Percentiles rank a stretch among this genome's conserved stretches.
These are phyloP conservation scores for Parafenestella ontariensis DNA, from an alignment of 2,329 filamentous ascomycete species.

Conservation along the genomic window DNA sequence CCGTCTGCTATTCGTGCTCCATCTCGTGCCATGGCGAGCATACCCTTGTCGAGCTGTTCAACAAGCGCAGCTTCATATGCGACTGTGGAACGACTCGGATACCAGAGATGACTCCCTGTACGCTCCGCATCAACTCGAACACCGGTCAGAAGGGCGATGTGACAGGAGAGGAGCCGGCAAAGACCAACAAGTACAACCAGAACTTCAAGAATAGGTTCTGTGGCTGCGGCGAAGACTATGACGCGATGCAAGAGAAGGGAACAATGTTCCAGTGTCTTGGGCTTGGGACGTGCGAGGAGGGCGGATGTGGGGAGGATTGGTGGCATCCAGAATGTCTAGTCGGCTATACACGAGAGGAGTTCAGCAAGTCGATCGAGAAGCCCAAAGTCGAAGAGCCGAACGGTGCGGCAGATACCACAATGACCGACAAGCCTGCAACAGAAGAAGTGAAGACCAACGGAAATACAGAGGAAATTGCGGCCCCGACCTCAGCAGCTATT, in stretches of 20 bases:
- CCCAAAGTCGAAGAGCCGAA: constrained; percentile 19
- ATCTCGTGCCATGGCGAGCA: constrained; percentile 97
- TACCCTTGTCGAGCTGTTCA: constrained; percentile 92
- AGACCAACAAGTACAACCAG: constrained; percentile 88
- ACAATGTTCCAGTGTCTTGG: constrained; percentile 99
- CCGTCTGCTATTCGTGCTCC: constrained; percentile 95
- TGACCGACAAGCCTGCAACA: constrained; percentile 7
- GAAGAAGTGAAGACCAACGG: not conserved
- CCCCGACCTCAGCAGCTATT: constrained; percentile 23
- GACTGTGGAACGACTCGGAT: constrained; percentile 92
- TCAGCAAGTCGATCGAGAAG: constrained; percentile 56
- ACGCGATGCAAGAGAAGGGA: constrained; percentile 86
- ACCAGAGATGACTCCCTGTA: constrained; percentile 73
- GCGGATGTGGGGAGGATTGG: constrained; percentile 97
- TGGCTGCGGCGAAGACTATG: constrained; percentile 85
- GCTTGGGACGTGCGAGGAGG: constrained; percentile 77
- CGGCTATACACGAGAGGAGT: constrained; percentile 78
- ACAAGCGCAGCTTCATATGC: constrained; percentile 93
- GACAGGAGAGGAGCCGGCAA: constrained; percentile 74
- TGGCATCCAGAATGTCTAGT: constrained; percentile 94
- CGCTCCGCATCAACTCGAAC: constrained; percentile 72
- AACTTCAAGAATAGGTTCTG: constrained; percentile 96
- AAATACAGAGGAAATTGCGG: constrained; percentile 11
- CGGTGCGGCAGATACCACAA: constrained; percentile 14
- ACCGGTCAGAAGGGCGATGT: constrained; percentile 81